Conservation (phyloP, 176 grass and related monocot genomes). For the Oryza longistaminata region DNA sequence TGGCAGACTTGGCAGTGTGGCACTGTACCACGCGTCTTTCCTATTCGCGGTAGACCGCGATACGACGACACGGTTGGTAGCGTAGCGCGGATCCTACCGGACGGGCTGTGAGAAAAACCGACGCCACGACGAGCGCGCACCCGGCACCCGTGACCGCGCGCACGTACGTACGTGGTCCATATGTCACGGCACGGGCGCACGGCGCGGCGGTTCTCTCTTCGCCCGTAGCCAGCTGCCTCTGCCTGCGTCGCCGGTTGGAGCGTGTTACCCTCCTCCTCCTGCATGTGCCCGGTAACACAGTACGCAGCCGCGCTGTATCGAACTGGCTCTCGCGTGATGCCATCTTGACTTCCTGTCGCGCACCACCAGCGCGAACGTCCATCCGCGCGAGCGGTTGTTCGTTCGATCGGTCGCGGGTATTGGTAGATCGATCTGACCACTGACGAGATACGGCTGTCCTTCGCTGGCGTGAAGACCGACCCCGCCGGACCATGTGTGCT, state of each 20-base stretch:
- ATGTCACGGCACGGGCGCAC: no score
- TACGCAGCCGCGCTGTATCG: constrained; percentile 2
- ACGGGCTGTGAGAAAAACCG: background rate
- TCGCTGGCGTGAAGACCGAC: background rate
- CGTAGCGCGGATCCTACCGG: no score
- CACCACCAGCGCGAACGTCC: background rate
- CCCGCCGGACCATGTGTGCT: background rate
- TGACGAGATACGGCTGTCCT: background rate
- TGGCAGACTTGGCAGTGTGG: background rate
- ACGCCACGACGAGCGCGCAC: background rate
- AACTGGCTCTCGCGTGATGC: constrained; percentile 37
- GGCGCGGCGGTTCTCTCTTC: no score
- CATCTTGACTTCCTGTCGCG: constrained; percentile 33
- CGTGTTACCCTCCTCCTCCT: no score
- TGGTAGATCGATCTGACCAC: background rate
- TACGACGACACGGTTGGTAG: background rate
- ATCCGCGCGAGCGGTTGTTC: background rate
- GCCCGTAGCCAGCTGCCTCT: no score
- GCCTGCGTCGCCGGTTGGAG: background rate
- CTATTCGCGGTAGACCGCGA: background rate
- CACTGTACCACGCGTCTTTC: background rate
- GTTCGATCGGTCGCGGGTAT: no score
- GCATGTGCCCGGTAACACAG: background rate
- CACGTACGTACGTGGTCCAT: background rate
- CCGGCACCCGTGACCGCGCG: no score